phyloP scores from a whole-genome alignment of 306 rosid species.

The Medicago ruthenica region DNA sequence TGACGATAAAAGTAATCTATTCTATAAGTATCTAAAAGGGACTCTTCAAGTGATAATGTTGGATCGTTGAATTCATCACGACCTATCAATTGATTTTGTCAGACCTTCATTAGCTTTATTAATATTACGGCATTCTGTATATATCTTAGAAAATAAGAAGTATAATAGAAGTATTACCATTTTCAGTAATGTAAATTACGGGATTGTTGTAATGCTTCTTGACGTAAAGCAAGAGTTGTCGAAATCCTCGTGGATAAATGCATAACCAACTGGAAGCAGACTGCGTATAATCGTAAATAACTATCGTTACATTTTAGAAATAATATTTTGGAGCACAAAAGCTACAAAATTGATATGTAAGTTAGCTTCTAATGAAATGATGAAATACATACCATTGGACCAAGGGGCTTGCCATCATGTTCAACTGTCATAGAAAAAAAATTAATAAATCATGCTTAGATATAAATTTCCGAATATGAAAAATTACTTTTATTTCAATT shows the following conservation, averaged over 20 bases:
- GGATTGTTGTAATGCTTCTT: conserved; percentile 48
- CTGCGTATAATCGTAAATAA: conserved; percentile 29
- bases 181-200: conserved; percentile 51
- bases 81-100: conserved; percentile 40
- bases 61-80: conserved; percentile 57
- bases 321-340: neutral
- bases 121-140: neutral
- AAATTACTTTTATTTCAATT: no score
- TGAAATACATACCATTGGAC: conserved; percentile 45
- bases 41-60: conserved; percentile 49
- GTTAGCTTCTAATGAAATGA: conserved; percentile 19
- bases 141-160: neutral
- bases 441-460: neutral
- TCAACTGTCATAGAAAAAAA: conserved; percentile 40
- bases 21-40: conserved; percentile 58
- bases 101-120: neutral
- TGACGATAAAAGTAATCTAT: conserved; percentile 57
- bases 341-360: conserved; percentile 1
- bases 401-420: conserved; percentile 35
- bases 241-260: conserved; percentile 51
- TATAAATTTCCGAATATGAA: neutral
- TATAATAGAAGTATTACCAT: conserved; percentile 34
- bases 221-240: conserved; percentile 39
- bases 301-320: neutral
- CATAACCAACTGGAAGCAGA: conserved; percentile 46